A percentile compares a stretch with the other conserved stretches of the same genome.
These are phyloP conservation scores for Lavandula angustifolia DNA, from an alignment of 257 asterid genomes.

Conservation along the genomic window DNA sequence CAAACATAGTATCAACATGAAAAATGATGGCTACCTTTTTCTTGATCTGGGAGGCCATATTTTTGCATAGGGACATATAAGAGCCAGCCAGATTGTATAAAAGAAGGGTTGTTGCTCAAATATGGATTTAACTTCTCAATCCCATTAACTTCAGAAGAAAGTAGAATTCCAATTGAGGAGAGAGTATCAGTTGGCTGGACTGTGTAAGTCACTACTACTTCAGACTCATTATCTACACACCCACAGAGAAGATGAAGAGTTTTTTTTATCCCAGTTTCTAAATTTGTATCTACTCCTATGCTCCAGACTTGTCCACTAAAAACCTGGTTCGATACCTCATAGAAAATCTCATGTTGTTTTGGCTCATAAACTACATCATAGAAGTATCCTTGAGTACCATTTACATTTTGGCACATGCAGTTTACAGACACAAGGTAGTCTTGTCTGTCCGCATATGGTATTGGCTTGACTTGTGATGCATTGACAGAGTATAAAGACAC, in stretches of 20 bases:
- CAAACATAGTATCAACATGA: background rate
- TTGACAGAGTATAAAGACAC: slow-evolving; percentile 51
- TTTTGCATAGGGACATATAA: slow-evolving; percentile 64
- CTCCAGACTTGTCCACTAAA: slow-evolving; percentile 70
- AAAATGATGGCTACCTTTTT: slow-evolving; percentile 28
- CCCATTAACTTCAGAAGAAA: slow-evolving; percentile 52
- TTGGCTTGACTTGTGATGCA: slow-evolving; percentile 43
- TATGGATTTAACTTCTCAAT: slow-evolving; percentile 52
- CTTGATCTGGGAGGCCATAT: slow-evolving; percentile 41
- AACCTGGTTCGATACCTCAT: slow-evolving; percentile 39
- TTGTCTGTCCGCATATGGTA: slow-evolving; percentile 31
- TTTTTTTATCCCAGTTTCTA: slow-evolving; percentile 30
- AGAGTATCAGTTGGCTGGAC: slow-evolving; percentile 66
- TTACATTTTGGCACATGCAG: slow-evolving; percentile 62
- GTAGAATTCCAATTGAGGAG: slow-evolving; percentile 41
- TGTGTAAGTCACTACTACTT: slow-evolving; percentile 66
- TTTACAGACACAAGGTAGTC: slow-evolving; percentile 55
- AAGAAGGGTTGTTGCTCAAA: slow-evolving; percentile 41
- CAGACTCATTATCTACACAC: slow-evolving; percentile 52
- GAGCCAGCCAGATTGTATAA: slow-evolving; percentile 56
- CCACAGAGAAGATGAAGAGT: slow-evolving; percentile 69
- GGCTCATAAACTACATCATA: slow-evolving; percentile 53
- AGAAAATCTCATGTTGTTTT: slow-evolving; percentile 39
- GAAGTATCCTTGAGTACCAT: slow-evolving; percentile 54
- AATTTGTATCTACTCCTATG: slow-evolving; percentile 37